These are phyloP conservation scores for Phytophthora tentaculata DNA, from an alignment of 352 stramenopile species.

Conservation along the genomic window DNA sequence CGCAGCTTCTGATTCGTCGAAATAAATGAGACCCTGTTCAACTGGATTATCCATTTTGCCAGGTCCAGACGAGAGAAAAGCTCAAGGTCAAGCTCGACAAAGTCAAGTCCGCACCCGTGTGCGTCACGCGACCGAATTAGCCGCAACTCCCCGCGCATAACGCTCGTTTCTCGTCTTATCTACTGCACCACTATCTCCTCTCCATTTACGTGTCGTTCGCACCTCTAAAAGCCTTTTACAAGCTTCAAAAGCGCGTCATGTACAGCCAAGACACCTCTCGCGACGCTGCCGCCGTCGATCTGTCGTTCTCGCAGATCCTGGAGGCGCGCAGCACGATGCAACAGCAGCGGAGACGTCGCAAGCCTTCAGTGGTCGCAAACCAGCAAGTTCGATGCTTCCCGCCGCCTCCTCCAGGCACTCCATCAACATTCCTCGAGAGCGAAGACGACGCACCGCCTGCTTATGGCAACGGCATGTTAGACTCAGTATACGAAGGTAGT, in stretches of 20 bases:
- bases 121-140: conserved; percentile 11
- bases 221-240: background rate
- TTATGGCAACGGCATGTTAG: conserved; percentile 47
- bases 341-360: conserved; percentile 36
- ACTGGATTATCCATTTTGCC: conserved; percentile 24
- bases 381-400: conserved; percentile 16
- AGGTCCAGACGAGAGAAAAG: conserved; percentile 18
- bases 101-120: background rate
- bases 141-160: background rate
- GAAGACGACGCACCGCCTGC: conserved; percentile 28
- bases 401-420: conserved; percentile 15
- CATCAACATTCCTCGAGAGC: conserved; percentile 19
- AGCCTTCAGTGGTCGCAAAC: conserved; percentile 18
- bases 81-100: background rate
- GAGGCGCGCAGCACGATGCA: conserved; percentile 68
- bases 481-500: conserved; percentile 65
- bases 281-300: conserved; percentile 53
- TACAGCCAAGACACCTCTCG: conserved; percentile 43
- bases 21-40: conserved; percentile 21
- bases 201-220: background rate
- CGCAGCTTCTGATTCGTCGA: conserved; percentile 7
- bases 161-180: conserved; percentile 12
- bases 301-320: conserved; percentile 85
- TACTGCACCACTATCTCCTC: background rate
- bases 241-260: conserved; percentile 35